These are phyloP conservation scores for Phytophthora fragariaefolia DNA, from an alignment of 352 stramenopile species.

Conservation along the genomic window DNA sequence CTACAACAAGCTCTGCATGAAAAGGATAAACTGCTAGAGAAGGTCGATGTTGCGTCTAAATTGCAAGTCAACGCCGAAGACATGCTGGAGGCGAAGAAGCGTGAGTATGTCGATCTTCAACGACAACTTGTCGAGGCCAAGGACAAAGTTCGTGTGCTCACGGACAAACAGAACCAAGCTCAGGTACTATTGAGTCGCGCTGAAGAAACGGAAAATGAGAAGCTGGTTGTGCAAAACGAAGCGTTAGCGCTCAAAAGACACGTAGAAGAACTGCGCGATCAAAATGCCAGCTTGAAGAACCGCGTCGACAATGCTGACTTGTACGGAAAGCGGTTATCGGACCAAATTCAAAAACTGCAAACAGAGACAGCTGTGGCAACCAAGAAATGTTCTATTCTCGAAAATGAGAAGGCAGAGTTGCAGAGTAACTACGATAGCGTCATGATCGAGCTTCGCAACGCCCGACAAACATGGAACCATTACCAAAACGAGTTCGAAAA, in stretches of 20 bases:
- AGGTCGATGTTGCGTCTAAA: slow-evolving; percentile 42
- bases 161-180: slow-evolving; percentile 45
- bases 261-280: slow-evolving; percentile 71
- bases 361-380: slow-evolving; percentile 39
- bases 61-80: slow-evolving; percentile 49
- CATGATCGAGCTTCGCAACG: slow-evolving; percentile 61
- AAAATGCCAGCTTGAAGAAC: slow-evolving; percentile 65
- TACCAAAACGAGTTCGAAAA: slow-evolving; percentile 85
- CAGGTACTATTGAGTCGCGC: slow-evolving; percentile 50
- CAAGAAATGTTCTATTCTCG: slow-evolving; percentile 43
- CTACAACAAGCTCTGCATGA: slow-evolving; percentile 48
- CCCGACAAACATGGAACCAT: slow-evolving; percentile 63
- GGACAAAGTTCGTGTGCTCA: slow-evolving; percentile 51
- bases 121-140: slow-evolving; percentile 55
- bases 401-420: slow-evolving; percentile 64
- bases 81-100: slow-evolving; percentile 66
- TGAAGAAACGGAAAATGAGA: slow-evolving; percentile 72
- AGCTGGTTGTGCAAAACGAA: slow-evolving; percentile 70
- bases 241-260: slow-evolving; percentile 57
- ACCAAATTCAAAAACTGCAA: slow-evolving; percentile 62
- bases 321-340: slow-evolving; percentile 51
- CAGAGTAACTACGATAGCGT: slow-evolving; percentile 61
- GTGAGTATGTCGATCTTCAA: slow-evolving; percentile 47
- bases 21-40: slow-evolving; percentile 57
- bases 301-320: slow-evolving; percentile 55